Evolutionary conservation across 1,139 yeast species (phyloP), one percentile per base, ranked within the genome.

Genomic region (Suhomyces wounanorum): DNA sequence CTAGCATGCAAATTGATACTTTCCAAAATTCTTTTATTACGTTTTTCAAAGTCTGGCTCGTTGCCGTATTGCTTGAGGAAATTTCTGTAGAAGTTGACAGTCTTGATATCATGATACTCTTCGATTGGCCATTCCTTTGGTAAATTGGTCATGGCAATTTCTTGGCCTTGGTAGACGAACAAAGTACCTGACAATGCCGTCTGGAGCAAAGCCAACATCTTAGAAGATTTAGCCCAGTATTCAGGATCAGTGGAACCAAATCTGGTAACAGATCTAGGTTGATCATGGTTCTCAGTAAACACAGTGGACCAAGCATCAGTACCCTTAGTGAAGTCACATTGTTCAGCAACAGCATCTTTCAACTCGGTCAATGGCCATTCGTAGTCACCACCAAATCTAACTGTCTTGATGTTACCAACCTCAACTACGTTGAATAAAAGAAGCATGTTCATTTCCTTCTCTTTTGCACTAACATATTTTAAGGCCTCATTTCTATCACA

Each of bases 81-180:
- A 36, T 65, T 68, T 38, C 66, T 60, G 63, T 70, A 77, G 61
- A 74, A 77, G 62, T 75, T 77, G 58, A 71, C 64, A 40, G 81
- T 69, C 55, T 77, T 75, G 53, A 82, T 72, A 60, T 82, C 86
- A 58, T 69, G 67, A 62, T 81, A 82, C 55, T 81, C 83, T 21
- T 66, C 70, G 47, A 81, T 67, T 18, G 73, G 68, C 84, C 84
- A 79, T 33, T 65, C 61, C 48, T 64, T 57, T 40, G 78, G 75
- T 38, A 79, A 64, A 57, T 82, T 82, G 45, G 75, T 73, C 81
- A 78, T 79, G 44, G 82, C 86, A 52, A 82, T 70, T 61, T 82
- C 87, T 61, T 82, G 86, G 48, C 86, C 86, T 63, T 82, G 85
- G 63, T 82, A 82, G 40, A 82, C 65, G 64, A 72, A 82, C 52